Evolutionary conservation across 495 filamentous ascomycete genomes (phyloP), one percentile per base, ranked within the genome.

Genomic region (Lophiostoma macrostomum): DNA sequence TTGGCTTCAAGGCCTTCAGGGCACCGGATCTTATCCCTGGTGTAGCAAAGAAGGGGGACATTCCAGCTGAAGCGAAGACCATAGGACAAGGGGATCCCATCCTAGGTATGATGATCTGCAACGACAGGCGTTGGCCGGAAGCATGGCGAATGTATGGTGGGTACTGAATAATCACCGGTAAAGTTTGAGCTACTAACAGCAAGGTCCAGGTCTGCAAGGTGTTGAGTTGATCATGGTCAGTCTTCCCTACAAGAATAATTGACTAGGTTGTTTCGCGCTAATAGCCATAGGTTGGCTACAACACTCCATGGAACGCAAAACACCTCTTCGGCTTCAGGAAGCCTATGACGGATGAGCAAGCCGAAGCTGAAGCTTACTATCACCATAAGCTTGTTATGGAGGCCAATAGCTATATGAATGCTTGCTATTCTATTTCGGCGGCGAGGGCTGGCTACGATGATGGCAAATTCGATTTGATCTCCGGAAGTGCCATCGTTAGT

Each of bases 41-140:
- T 18, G 35, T 18, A 38, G 16, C 8, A 8, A 38, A 38, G 16
- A 38, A 38, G 16, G 35, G 14, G 6, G n/a, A 7, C 7, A n/a
- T n/a, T 7, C n/a, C 29, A 32, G 19, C 35, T n/a, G 16, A 38
- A n/a, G 52, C 71, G 8, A 19, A 18, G 35, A 22, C 35, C 16
- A 41, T 20, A 13, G 36, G 48, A 18, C 13, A 32, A 18, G 68
- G 70, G 3, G 71, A 76, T 54, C 73, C 74, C 0, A 73, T 77
- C 29, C 36, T 75, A 25, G 74, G 74, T 0, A 74, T 75, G 72
- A 64, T 76, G 65, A 74, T 76, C 53, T 76, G 74, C 64, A 77
- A 76, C 45, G 74, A 75, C 56, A 53, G 73, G 3, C 66, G 73
- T 24, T 77, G 74, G 74, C 61, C 70, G 10, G 74, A 77, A 41